Evolutionary conservation across 768 basidiomycete genomes (phyloP), one percentile per base, ranked within the genome.

Genomic region (Trametes cubensis): DNA sequence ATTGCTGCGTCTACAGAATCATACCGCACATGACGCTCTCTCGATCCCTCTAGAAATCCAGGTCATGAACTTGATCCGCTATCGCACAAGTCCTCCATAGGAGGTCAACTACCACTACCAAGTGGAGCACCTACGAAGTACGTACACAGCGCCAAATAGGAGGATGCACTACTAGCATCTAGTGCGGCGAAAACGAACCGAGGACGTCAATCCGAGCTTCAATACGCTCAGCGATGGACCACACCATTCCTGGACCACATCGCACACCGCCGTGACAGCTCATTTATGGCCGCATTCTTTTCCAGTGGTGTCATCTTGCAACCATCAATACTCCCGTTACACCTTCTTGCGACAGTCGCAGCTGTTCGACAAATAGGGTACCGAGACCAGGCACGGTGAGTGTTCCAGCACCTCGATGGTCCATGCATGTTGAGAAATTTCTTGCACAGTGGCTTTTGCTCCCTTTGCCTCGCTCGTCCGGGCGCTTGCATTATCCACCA

Each of bases 241-340:
- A 50, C n/a, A 42, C 38, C 48, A 42, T 50, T 39, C 40, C 39
- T 30, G 41, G 25, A 28, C 34, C 34, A 34, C 34, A 18, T 44
- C 30, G 42, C 18, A 38, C 40, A 18, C 41, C 20, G 49, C 13
- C 49, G 58, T 49, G 58, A 38, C 57, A 51, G 40, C 25, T 25
- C 39, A n/a, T 18, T 14, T 8, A 28, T 41, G 28, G 41, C 39
- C n/a, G 49, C 17, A 18, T 40, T 23, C 34, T 41, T n/a, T 39
- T 30, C 25, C 39, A 14, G 26, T 39, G 5, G 23, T 49, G 48
- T 20, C 49, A n/a, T 11, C 30, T 42, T 15, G 48, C 42, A 51
- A 51, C 58, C 58, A 59, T 59, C 58, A 59, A 59, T 59, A 52
- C 58, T 45, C 34, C 58, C 58, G 58, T 59, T 23, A 41, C 48